Evolutionary conservation across 768 basidiomycete species (phyloP).

Genomic region (Baorangia bicolor): DNA sequence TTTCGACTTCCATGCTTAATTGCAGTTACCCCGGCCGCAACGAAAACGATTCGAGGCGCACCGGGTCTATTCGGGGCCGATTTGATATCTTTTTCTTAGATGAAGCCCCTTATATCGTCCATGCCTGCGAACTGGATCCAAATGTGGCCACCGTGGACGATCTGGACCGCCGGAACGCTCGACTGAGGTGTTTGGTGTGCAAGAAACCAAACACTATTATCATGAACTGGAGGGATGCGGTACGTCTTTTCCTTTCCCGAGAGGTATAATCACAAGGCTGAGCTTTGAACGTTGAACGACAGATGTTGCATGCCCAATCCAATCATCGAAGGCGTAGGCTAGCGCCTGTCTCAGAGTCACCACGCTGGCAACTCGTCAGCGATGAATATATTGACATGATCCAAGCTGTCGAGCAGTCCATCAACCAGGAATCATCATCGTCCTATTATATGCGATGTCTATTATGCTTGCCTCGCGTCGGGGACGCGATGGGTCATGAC

Average conservation of each 20-base stretch:
- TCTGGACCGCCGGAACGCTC: slow-evolving; percentile 6
- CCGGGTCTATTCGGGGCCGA: not conserved
- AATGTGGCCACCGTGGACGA: not conserved
- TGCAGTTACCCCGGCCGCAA: not conserved
- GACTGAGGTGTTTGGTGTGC: slow-evolving; percentile 3
- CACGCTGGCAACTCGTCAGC: not conserved
- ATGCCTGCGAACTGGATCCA: slow-evolving; percentile 4
- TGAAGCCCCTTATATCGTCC: not conserved
- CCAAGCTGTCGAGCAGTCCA: not conserved
- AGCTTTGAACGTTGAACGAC: not conserved
- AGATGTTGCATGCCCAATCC: not conserved
- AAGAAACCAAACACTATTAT: not conserved
- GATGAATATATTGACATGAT: not conserved
- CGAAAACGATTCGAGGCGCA: too few species aligned
- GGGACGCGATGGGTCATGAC: not conserved
- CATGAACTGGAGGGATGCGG: slow-evolving; percentile 3
- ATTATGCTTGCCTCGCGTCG: slow-evolving; percentile 1
- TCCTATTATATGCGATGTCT: not conserved
- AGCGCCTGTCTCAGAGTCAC: not conserved
- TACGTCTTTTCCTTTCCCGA: not conserved
- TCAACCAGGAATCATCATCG: too few species aligned
- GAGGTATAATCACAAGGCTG: not conserved
- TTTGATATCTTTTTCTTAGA: not conserved
- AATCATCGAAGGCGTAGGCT: not conserved
- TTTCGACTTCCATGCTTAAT: not conserved